Evolutionary conservation across 2,329 filamentous ascomycete genomes (phyloP), one percentile per base, ranked within the genome.

Genomic region (Claviceps humidiphila): DNA sequence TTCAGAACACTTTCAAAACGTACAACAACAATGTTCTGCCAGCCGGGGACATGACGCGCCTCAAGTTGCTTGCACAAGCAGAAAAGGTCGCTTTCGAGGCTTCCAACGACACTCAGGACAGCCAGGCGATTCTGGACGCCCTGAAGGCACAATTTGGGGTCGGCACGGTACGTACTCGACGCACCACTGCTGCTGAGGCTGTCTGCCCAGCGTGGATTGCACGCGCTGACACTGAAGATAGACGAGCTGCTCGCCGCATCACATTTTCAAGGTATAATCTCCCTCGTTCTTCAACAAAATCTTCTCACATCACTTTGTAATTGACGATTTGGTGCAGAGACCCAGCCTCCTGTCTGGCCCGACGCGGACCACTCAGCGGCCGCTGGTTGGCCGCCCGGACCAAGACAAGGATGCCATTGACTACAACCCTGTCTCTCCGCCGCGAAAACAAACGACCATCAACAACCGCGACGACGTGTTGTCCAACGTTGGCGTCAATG

Each of bases 101-200:
- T 50, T 60, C 54, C 53, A 60, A 64, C 54, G 70, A 71, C 51
- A 67, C 69, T 7, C 71, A 74, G 57, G 71, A 74, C 58, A 74
- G 69, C 62, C 71, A 74, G 60, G 60, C 63, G 26, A 61, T 74
- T 26, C 57, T 71, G 2, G 64, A 68, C 39, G 63, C 63, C 52
- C 64, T 71, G 56, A 66, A 65, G 55, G 62, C 60, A 20, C 61
- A 68, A 53, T 67, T 71, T 53, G 70, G 68, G 52, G 61, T 69
- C 16, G 66, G 62, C 47, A 59, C 62, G 62, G 71, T 73, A 64
- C 60, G 70, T 71, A 58, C 17, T 49, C 49, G 16, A 17, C 38
- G 17, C 38, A 34, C 30, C 30, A 34, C 9, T 34, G 30, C 4
- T 34, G 30, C 30, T 34, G 30, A 34, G 30, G 30, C 30, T 11